Evolutionary conservation across 352 stramenopile genomes (phyloP).

Genomic region (Phytophthora hybrid): DNA sequence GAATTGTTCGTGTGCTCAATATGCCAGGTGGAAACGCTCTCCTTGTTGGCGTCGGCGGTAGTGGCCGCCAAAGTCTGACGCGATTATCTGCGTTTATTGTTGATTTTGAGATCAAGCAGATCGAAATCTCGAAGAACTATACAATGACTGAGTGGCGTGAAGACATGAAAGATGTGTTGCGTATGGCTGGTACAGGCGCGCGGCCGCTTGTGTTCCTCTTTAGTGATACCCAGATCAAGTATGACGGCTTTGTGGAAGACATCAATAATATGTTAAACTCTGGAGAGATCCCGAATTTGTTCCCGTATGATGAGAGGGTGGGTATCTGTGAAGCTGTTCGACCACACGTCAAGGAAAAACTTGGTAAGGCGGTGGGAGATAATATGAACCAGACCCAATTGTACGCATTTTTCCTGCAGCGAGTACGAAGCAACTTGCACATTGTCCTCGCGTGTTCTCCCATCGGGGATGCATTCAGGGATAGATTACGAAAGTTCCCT

Average conservation of each 20-base stretch:
- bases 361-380: conserved; percentile 90
- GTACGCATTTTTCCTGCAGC: conserved; percentile 94
- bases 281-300: conserved; percentile 96
- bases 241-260: conserved; percentile 96
- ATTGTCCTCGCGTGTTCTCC: conserved; percentile 95
- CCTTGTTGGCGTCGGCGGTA: conserved; percentile 94
- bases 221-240: conserved; percentile 96
- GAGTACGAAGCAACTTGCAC: conserved; percentile 92
- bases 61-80: conserved; percentile 93
- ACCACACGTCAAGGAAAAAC: conserved; percentile 92
- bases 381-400: conserved; percentile 93
- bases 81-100: conserved; percentile 94
- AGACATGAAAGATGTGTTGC: conserved; percentile 95
- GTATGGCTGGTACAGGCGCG: conserved; percentile 86
- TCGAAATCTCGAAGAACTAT: conserved; percentile 97
- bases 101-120: conserved; percentile 93
- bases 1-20: conserved; percentile 93
- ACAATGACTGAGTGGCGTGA: conserved; percentile 94
- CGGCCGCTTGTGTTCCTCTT: conserved; percentile 94
- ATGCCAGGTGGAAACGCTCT: conserved; percentile 95
- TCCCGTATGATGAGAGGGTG: conserved; percentile 93
- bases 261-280: conserved; percentile 98
- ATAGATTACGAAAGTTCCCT: conserved; percentile 95
- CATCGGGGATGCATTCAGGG: conserved; percentile 95
- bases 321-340: conserved; percentile 92